Evolutionary conservation across 257 asterid genomes (phyloP).

Genomic region (Ehretia macrophylla): DNA sequence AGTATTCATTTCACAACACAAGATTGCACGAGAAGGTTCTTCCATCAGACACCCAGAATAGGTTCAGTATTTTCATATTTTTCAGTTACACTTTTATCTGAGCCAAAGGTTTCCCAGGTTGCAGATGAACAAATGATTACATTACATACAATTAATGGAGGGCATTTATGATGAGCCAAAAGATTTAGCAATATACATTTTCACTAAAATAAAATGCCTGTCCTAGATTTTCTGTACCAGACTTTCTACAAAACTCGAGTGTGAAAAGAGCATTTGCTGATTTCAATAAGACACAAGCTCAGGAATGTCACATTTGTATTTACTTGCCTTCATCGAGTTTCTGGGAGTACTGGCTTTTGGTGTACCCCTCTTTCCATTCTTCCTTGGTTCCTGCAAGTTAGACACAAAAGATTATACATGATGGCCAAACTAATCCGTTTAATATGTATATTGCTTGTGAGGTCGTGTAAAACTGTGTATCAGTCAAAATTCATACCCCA

Average conservation of each 20-base stretch:
- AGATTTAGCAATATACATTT: no score
- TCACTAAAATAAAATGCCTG: no score
- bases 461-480: neutral
- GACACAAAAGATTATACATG: slow-evolving; percentile 11
- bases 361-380: slow-evolving; percentile 53
- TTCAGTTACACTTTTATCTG: neutral
- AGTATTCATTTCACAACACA: no score
- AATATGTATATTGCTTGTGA: neutral
- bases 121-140: no score
- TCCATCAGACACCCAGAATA: neutral
- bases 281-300: neutral
- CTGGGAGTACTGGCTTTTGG: slow-evolving; percentile 65
- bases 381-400: slow-evolving; percentile 54
- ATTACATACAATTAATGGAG: no score
- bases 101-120: no score
- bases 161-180: no score
- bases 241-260: neutral
- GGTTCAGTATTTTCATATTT: no score
- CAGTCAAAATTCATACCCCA: slow-evolving; percentile 49
- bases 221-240: neutral
- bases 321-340: slow-evolving; percentile 47
- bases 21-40: no score
- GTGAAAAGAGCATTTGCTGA: no score
- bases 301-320: slow-evolving; percentile 12
- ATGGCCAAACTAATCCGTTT: neutral